phyloP scores from a whole-genome alignment of 2,329 filamentous ascomycete species.

The Coniochaeta sp. region DNA sequence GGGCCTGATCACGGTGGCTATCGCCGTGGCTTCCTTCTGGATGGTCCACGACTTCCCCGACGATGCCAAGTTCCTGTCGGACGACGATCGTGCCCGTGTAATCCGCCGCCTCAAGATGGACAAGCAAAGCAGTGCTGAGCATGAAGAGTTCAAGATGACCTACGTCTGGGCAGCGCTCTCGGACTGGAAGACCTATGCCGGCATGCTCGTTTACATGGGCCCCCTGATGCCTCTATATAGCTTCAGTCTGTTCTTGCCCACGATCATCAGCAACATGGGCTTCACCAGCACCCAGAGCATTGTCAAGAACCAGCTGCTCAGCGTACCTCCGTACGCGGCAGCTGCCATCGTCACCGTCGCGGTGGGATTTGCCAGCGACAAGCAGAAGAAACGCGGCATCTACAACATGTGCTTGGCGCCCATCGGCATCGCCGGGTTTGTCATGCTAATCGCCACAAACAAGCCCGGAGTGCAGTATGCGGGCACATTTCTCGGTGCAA shows the following conservation, averaged over 20 bases:
- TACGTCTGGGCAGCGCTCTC: constrained; percentile 67
- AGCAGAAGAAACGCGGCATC: constrained; percentile 58
- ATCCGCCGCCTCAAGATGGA: constrained; percentile 64
- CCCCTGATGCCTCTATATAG: constrained; percentile 65
- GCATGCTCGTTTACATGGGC: constrained; percentile 73
- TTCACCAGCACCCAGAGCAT: constrained; percentile 18
- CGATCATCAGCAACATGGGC: constrained; percentile 57
- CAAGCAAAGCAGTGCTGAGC: constrained; percentile 65
- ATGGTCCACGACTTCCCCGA: constrained; percentile 79
- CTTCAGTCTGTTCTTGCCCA: constrained; percentile 72
- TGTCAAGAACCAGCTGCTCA: constrained; percentile 15
- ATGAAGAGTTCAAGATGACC: constrained; percentile 66
- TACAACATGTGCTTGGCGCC: constrained; percentile 65
- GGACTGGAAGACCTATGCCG: constrained; percentile 80
- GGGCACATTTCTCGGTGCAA: constrained; percentile 70
- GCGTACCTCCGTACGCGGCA: constrained; percentile 31
- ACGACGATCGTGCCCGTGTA: constrained; percentile 63
- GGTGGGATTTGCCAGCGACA: constrained; percentile 66
- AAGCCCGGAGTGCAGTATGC: constrained; percentile 64
- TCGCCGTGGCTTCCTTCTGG: constrained; percentile 65
- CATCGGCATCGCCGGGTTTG: constrained; percentile 65
- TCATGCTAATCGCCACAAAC: constrained; percentile 61
- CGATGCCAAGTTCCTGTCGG: constrained; percentile 63
- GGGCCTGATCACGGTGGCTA: constrained; percentile 61
- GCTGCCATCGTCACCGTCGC: constrained; percentile 58